Evolutionary conservation across 148 eudicot genomes (phyloP).

Genomic region (Amaranthus hypochondriacus): DNA sequence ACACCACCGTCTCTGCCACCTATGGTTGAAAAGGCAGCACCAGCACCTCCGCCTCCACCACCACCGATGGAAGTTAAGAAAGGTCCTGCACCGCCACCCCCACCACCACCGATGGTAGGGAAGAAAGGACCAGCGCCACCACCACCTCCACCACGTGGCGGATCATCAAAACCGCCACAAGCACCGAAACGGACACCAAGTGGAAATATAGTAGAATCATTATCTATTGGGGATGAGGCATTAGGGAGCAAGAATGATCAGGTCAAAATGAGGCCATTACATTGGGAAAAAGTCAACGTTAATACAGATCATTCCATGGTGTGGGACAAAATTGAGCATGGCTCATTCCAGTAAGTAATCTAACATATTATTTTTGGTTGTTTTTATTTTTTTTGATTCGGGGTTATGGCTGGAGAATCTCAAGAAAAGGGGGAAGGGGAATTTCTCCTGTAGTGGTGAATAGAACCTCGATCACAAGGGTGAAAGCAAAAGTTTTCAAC

Average conservation of each 20-base stretch:
- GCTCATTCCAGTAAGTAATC: slow-evolving; percentile 71
- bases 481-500: no score
- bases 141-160: slow-evolving; percentile 38
- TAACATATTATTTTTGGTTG: background rate
- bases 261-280: slow-evolving; percentile 84
- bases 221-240: slow-evolving; percentile 33
- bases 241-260: slow-evolving; percentile 43
- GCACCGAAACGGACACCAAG: slow-evolving; percentile 25
- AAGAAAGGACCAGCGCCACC: slow-evolving; percentile 26
- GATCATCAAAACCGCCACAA: slow-evolving; percentile 36
- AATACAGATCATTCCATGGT: slow-evolving; percentile 75
- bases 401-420: no score
- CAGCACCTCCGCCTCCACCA: slow-evolving; percentile 28
- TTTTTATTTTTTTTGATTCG: background rate
- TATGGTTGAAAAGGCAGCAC: slow-evolving; percentile 1
- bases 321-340: slow-evolving; percentile 65
- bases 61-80: slow-evolving; percentile 22
- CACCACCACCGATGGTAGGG: slow-evolving; percentile 27
- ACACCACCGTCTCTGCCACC: slow-evolving; percentile 35
- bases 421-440: no score
- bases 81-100: slow-evolving; percentile 35
- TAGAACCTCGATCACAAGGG: no score
- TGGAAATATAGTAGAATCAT: slow-evolving; percentile 13
- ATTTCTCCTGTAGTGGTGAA: no score
- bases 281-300: slow-evolving; percentile 89